Conservation (phyloP, 1,284 basidiomycete species). For the Paramarasmius palmivorus region DNA sequence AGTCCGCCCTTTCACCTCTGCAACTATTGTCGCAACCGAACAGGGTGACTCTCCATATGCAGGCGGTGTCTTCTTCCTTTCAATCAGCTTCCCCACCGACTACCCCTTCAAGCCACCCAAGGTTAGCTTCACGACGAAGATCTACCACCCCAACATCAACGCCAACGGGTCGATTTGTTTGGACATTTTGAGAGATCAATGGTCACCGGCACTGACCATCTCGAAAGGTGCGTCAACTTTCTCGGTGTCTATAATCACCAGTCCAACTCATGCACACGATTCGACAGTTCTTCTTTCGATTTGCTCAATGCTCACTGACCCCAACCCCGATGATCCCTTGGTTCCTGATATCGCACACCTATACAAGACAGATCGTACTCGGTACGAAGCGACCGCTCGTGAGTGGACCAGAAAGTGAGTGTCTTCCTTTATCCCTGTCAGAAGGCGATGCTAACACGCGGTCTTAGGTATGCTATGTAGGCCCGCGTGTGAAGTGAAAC, state of each 20-base stretch:
- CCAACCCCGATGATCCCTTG: constrained; percentile 92
- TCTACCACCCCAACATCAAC: constrained; percentile 96
- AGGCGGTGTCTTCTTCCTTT: constrained; percentile 96
- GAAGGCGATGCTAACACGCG: constrained; percentile 21
- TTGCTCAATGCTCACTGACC: constrained; percentile 96
- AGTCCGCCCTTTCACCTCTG: constrained; percentile 16
- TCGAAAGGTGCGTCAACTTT: constrained; percentile 9
- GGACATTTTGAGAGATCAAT: constrained; percentile 96
- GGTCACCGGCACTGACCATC: constrained; percentile 97
- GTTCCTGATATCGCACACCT: constrained; percentile 83
- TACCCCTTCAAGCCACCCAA: constrained; percentile 99
- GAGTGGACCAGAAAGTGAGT: constrained; percentile 98
- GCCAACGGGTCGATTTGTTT: constrained; percentile 98
- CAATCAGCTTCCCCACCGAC: constrained; percentile 90
- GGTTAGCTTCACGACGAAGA: constrained; percentile 94
- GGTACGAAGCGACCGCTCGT: constrained; percentile 93
- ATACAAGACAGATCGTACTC: constrained; percentile 93
- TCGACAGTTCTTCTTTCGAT: constrained; percentile 87
- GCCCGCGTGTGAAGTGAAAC: not conserved
- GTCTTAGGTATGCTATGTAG: constrained; percentile 60
- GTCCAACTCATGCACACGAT: constrained; percentile 5
- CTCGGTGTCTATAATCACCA: not conserved
- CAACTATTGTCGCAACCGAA: constrained; percentile 4
- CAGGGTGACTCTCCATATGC: constrained; percentile 94
- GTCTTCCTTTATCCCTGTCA: not conserved